Evolutionary conservation across 2,329 filamentous ascomycete species (phyloP), one percentile per base, ranked within the genome.

Genomic region (Echinosphaeria canescens): DNA sequence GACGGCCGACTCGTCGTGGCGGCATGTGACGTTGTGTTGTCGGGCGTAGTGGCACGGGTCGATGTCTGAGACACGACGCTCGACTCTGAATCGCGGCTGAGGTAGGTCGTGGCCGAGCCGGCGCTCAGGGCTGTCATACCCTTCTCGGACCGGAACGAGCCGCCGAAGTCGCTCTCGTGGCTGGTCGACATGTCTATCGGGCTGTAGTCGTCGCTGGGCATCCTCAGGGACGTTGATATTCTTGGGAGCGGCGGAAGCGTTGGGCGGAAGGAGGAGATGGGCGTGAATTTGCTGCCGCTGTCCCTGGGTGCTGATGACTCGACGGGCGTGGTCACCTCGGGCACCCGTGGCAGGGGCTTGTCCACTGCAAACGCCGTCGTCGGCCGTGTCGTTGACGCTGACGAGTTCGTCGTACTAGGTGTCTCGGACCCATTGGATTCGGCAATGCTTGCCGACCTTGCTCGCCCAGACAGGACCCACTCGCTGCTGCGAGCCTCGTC

Each of bases 21-120:
- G 30, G 51, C 55, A 22, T 58, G 43, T 36, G 56, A 39, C 39
- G 60, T 48, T 6, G 7, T 10, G 17, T 19, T 6, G 36, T 92
- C 82, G 2, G 82, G 82, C 1, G 82, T 92, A 1, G 82, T 91
- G 11, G 82, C 84, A 29, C 84, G 60, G 3, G 84, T 93, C 2
- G 84, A 92, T 1, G 70, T 72, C 41, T 75, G 73, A 2, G 85
- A 93, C 2, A 81, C 46, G 16, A 79, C 58, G 45, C 80, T 91
- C 25, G 67, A 65, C 40, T 84, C 79, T 0, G 82, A 92, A 38
- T 81, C 75, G 17, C 76, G 71, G 52, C 74, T 82, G 27, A 74
- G 56, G 38, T 75, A 84, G 4, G 79, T 84, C 44, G 72, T 79
- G 39, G 65, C 75, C 32, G 78, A 85, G 29, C 75, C 80, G 13